Evolutionary conservation across 2,329 filamentous ascomycete species (phyloP).

Genomic region (Lithohypha guttulata): DNA sequence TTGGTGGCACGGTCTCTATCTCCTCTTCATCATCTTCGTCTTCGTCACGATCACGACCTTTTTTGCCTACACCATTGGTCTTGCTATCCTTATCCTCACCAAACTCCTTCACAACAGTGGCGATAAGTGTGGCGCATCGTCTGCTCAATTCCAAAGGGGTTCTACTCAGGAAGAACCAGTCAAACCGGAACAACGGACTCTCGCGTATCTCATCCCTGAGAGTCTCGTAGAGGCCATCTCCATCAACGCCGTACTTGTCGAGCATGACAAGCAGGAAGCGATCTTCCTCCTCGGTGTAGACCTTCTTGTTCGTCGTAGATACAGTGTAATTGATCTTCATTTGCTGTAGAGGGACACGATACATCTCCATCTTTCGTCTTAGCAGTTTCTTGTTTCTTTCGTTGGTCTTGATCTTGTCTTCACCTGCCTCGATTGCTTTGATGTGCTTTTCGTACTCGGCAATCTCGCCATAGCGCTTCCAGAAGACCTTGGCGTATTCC

Average conservation of each 20-base stretch:
- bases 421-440: slow-evolving; percentile 80
- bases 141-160: slow-evolving; percentile 87
- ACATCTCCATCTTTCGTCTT: slow-evolving; percentile 89
- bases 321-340: slow-evolving; percentile 98
- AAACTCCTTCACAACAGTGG: slow-evolving; percentile 90
- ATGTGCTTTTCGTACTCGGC: slow-evolving; percentile 81
- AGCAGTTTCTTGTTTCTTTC: slow-evolving; percentile 89
- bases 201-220: slow-evolving; percentile 97
- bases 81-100: slow-evolving; percentile 51
- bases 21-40: slow-evolving; percentile 81
- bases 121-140: slow-evolving; percentile 85
- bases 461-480: slow-evolving; percentile 88
- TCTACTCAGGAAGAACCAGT: slow-evolving; percentile 97
- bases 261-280: slow-evolving; percentile 88
- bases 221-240: slow-evolving; percentile 78
- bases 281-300: slow-evolving; percentile 97
- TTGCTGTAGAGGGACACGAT: slow-evolving; percentile 93
- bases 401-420: slow-evolving; percentile 78
- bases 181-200: slow-evolving; percentile 88
- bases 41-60: slow-evolving; percentile 47
- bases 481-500: slow-evolving; percentile 82
- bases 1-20: slow-evolving; percentile 67
- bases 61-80: slow-evolving; percentile 49
- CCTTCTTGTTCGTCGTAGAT: slow-evolving; percentile 98
- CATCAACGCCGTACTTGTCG: slow-evolving; percentile 84